Evolutionary conservation across 129 eudicot genomes (phyloP).

Genomic region (Smallanthus sonchifolius): DNA sequence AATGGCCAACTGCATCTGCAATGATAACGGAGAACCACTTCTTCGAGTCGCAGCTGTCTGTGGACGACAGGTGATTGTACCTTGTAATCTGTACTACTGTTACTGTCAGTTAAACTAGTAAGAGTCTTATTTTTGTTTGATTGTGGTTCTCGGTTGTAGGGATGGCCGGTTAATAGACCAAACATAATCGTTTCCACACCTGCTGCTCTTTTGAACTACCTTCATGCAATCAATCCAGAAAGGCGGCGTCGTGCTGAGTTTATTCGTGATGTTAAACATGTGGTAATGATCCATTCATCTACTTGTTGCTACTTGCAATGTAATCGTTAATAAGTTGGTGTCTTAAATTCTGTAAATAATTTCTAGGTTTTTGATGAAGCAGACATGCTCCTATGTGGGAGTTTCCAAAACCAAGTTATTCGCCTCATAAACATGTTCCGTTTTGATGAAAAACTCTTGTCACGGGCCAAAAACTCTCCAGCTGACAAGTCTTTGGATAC

Average conservation of each 20-base stretch:
- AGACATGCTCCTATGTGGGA: slow-evolving; percentile 89
- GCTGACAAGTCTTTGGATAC: slow-evolving; percentile 24
- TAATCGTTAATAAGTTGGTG: background rate
- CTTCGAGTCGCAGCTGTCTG: slow-evolving; percentile 76
- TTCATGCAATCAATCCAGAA: slow-evolving; percentile 75
- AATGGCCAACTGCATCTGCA: slow-evolving; percentile 71
- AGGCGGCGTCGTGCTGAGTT: slow-evolving; percentile 59
- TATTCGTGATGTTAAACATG: slow-evolving; percentile 75
- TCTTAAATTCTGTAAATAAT: background rate
- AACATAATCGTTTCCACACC: slow-evolving; percentile 91
- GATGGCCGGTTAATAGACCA: slow-evolving; percentile 73
- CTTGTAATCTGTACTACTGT: background rate
- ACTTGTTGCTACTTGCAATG: background rate
- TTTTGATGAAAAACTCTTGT: slow-evolving; percentile 84
- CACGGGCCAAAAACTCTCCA: slow-evolving; percentile 43
- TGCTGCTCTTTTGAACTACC: slow-evolving; percentile 86
- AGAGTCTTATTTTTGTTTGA: background rate
- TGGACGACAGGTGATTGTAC: slow-evolving; percentile 64
- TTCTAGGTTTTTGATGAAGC: slow-evolving; percentile 97
- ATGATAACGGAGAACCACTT: slow-evolving; percentile 65
- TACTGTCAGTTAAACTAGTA: background rate
- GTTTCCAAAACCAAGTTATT: slow-evolving; percentile 94
- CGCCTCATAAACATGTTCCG: slow-evolving; percentile 95
- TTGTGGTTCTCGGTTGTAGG: slow-evolving; percentile 44
- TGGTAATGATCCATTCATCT: slow-evolving; percentile 42